Percentiles rank a stretch among this genome's conserved stretches.
Evolutionary conservation across 1,139 yeast genomes (phyloP).

Genomic region (Taphrina sp.): DNA sequence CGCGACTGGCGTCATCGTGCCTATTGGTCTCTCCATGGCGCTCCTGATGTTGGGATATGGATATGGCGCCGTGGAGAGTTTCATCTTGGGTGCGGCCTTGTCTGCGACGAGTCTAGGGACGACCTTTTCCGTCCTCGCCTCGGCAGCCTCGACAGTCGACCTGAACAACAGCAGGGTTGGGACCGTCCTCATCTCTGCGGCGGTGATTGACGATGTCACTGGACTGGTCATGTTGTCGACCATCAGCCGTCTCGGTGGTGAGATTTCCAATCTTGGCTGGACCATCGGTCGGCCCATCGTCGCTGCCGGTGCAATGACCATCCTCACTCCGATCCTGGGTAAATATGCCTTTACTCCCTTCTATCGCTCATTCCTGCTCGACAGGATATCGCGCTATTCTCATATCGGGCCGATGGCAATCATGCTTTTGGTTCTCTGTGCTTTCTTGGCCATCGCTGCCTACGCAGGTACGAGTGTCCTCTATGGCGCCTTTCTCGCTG

Average conservation of each 20-base stretch:
- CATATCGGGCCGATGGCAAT: slow-evolving; percentile 2
- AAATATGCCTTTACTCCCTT: background rate
- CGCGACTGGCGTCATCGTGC: slow-evolving; percentile 12
- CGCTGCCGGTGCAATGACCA: slow-evolving; percentile 4
- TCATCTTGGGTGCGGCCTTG: slow-evolving; percentile 32
- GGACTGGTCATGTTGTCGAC: slow-evolving; percentile 26
- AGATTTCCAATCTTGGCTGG: background rate
- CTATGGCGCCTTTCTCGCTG: slow-evolving; percentile 30
- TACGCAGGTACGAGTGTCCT: slow-evolving; percentile 30
- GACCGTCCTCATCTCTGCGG: slow-evolving; percentile 24
- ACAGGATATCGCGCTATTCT: background rate
- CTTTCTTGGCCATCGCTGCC: slow-evolving; percentile 12
- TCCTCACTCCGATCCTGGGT: background rate
- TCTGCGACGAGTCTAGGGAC: slow-evolving; percentile 31
- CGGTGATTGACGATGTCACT: slow-evolving; percentile 33
- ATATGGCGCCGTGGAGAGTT: slow-evolving; percentile 10
- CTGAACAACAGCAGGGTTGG: slow-evolving; percentile 9
- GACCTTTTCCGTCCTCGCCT: slow-evolving; percentile 25
- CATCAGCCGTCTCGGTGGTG: slow-evolving; percentile 14
- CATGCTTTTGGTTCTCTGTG: slow-evolving; percentile 13
- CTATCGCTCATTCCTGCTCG: too few species aligned
- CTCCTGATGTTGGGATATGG: background rate
- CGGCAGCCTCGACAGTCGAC: background rate
- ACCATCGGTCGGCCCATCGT: background rate
- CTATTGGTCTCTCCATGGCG: slow-evolving; percentile 14